Base-by-base conservation (phyloP, 371 early-diverging fungal genomes). In the Circinella minor region DNA sequence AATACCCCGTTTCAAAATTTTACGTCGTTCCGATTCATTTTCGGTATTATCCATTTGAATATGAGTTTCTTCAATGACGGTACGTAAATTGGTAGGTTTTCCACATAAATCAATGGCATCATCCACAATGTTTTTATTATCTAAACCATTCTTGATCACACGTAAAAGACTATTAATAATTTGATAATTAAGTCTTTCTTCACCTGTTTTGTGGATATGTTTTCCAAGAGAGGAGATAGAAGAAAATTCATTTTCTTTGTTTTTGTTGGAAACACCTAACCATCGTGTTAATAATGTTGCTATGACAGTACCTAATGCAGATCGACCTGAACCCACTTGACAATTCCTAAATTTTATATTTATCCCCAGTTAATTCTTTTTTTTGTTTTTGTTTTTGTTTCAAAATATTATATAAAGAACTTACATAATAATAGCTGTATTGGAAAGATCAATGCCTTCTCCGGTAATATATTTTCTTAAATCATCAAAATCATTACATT, bases 311-410 rank as follows among this genome's bases (percentile, higher is more conserved):
- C 78, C 78, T 34, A 81, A 76, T 20, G 92, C 91, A 0, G 90
- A 89, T 54, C 92, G 83, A 36, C 92, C 92, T 4, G 86, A 57
- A 2, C 92, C 91, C 5, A 90, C 80, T 74, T 92, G 92, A 68
- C 91, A 90, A 68, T 91, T 91, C 73, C 88, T 90, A 69, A n/a
- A n/a, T n/a, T n/a, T n/a, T n/a, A n/a, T n/a, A n/a, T n/a, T n/a
- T n/a, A n/a, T n/a, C n/a, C 7, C 37, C 43, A 14, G 39, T 62
- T 39, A 34, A 38, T 27, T 27, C n/a, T n/a, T n/a, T n/a, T n/a
- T n/a, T n/a, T n/a, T n/a, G n/a, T n/a, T n/a, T n/a, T n/a, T n/a
- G n/a, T 27, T 0, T 27, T 27, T 27, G 27, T 27, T 27, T 27
- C 27, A 27, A 1, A 27, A 2, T 2, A 2, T 2, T 27, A 27